Evolutionary conservation across 2,329 filamentous ascomycete species (phyloP).

Genomic region (Pseudogymnoascus sp.): DNA sequence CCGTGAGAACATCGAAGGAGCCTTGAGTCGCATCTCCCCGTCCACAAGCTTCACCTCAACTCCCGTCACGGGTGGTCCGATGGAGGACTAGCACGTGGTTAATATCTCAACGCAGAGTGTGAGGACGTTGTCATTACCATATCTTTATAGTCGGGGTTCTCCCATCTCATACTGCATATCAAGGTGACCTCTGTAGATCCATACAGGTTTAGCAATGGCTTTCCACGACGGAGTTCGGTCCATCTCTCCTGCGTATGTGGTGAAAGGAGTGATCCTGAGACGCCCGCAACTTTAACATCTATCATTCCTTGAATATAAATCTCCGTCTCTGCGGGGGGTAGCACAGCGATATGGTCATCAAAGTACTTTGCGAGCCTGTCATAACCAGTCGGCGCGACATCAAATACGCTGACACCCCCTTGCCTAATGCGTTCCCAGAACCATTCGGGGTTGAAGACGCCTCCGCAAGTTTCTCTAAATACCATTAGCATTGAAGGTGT

Average conservation of each 20-base stretch:
- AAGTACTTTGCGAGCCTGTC: conserved; percentile 18
- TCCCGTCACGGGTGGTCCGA: conserved; percentile 16
- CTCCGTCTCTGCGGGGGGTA: conserved; percentile 14
- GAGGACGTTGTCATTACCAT: conserved; percentile 11
- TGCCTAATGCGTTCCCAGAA: conserved; percentile 19
- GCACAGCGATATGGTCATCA: conserved; percentile 16
- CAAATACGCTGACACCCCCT: conserved; percentile 17
- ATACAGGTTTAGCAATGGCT: conserved; percentile 17
- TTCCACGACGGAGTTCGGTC: conserved; percentile 17
- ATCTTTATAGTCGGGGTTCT: conserved; percentile 15
- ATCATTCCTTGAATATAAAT: conserved; percentile 16
- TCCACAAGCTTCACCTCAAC: conserved; percentile 19
- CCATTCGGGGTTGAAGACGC: conserved; percentile 16
- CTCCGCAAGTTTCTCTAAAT: conserved; percentile 15
- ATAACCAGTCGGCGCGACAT: conserved; percentile 16
- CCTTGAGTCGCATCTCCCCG: conserved; percentile 17
- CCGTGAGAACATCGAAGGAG: conserved; percentile 19
- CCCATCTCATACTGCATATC: conserved; percentile 17
- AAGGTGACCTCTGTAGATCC: conserved; percentile 17
- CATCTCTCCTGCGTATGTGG: conserved; percentile 16
- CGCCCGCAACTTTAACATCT: conserved; percentile 13
- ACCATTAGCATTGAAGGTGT: conserved; percentile 3
- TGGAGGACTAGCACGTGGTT: conserved; percentile 14
- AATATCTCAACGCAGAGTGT: conserved; percentile 8
- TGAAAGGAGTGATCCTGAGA: conserved; percentile 15